Evolutionary conservation across 2,329 filamentous ascomycete genomes (phyloP).

Genomic region (Beauveria caledonica): DNA sequence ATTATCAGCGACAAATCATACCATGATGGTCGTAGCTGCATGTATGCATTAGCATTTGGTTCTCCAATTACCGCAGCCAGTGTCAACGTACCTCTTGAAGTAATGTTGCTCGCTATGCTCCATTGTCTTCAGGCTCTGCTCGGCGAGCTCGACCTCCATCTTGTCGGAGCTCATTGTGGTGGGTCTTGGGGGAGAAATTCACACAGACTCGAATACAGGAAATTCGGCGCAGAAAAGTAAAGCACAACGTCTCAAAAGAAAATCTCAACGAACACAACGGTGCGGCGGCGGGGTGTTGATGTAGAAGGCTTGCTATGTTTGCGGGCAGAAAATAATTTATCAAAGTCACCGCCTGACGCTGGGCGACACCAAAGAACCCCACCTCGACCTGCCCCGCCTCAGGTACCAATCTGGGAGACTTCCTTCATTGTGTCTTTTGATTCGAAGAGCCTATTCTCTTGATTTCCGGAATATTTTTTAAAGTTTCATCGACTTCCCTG

Average conservation of each 20-base stretch:
- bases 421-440: neutral
- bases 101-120: conserved; percentile 97
- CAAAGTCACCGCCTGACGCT: conserved; percentile 20
- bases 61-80: neutral
- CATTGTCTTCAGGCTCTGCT: conserved; percentile 61
- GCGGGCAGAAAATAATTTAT: conserved; percentile 24
- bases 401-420: conserved; percentile 6
- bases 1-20: conserved; percentile 31
- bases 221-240: neutral
- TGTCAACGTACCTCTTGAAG: conserved; percentile 74
- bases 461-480: too few relatives aligned
- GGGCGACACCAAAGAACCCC: conserved; percentile 4
- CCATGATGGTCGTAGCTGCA: conserved; percentile 95
- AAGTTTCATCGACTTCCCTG: neutral
- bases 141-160: conserved; percentile 53
- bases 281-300: conserved; percentile 6
- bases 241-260: neutral
- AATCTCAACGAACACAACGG: conserved; percentile 2
- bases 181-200: neutral
- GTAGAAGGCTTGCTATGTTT: conserved; percentile 10
- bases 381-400: conserved; percentile 9
- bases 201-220: neutral
- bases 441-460: too few relatives aligned
- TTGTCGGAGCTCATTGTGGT: conserved; percentile 39
- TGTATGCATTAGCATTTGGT: conserved; percentile 26